Conservation (phyloP, 1,284 basidiomycete genomes). For the Cryptococcus amylolentus region DNA sequence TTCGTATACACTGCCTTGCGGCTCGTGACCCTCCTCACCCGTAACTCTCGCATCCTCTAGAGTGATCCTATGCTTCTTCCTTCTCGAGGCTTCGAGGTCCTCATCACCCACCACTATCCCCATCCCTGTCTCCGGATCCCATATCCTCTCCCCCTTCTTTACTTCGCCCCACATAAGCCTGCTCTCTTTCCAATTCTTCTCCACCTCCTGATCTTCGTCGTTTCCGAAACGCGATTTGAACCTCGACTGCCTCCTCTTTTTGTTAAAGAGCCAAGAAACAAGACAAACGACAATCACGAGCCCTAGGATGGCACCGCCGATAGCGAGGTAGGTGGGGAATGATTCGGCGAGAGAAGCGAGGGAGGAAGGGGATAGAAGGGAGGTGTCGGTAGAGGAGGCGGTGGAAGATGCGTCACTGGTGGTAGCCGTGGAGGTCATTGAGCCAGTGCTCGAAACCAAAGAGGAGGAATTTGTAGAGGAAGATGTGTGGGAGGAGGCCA, state of each 20-base stretch:
- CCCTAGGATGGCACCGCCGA: slow-evolving; percentile 6
- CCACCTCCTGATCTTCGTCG: slow-evolving; percentile 4
- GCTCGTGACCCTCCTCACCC: neutral
- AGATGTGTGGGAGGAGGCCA: too few species aligned
- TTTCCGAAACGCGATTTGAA: slow-evolving; percentile 5
- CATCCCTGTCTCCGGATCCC: slow-evolving; percentile 3
- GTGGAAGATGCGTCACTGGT: neutral
- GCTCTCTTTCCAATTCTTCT: neutral
- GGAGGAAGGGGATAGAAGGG: slow-evolving; percentile 3
- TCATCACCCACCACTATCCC: neutral
- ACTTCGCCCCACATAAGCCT: neutral
- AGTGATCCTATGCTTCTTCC: neutral
- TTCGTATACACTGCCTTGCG: too few species aligned
- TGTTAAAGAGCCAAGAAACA: slow-evolving; percentile 5
- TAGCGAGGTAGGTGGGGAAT: slow-evolving; percentile 13
- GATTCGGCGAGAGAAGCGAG: slow-evolving; percentile 9
- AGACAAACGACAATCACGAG: slow-evolving; percentile 6
- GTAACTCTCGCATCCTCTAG: neutral
- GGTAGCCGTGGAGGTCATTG: neutral
- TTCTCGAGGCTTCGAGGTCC: neutral
- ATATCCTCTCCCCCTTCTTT: neutral
- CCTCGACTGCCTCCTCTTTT: slow-evolving; percentile 4
- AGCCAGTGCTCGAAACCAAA: neutral
- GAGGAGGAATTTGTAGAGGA: too few species aligned
- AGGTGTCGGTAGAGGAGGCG: neutral